Percentiles rank a stretch among this genome's conserved stretches.
phyloP scores from a whole-genome alignment of 2,329 filamentous ascomycete genomes.

The Canariomyces notabilis region DNA sequence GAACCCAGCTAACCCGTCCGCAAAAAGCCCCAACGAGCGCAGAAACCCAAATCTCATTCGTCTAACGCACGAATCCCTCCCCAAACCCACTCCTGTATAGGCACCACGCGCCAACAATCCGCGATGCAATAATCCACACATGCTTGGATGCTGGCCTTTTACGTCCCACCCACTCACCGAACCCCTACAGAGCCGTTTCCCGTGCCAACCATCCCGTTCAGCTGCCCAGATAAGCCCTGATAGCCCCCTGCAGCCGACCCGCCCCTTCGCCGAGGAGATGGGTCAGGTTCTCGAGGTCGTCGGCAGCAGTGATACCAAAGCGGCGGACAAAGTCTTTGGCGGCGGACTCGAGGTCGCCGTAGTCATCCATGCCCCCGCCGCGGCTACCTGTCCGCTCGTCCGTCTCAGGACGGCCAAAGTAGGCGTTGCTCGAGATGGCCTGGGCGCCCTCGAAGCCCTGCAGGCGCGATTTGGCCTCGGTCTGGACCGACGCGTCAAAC shows the following conservation, averaged over 20 bases:
- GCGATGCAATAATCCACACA: not conserved
- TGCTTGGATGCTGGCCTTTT: not conserved
- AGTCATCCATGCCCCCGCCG: conserved; percentile 53
- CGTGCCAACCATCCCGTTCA: conserved; percentile 37
- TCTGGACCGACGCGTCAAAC: conserved; percentile 74
- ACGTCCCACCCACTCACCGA: not conserved
- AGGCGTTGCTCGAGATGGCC: conserved; percentile 91
- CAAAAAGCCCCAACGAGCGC: not conserved
- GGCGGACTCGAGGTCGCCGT: conserved; percentile 85
- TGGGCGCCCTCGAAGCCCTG: conserved; percentile 90
- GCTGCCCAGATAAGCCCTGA: conserved; percentile 59
- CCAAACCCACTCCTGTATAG: not conserved
- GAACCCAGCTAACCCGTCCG: not conserved
- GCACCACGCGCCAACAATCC: too few relatives aligned
- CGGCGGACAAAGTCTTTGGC: conserved; percentile 94
- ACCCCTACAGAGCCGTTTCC: not conserved
- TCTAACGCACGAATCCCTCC: not conserved
- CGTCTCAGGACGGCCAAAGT: conserved; percentile 91
- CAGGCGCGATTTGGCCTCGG: conserved; percentile 81
- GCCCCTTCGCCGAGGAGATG: conserved; percentile 82
- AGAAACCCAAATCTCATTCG: not conserved
- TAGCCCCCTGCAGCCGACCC: conserved; percentile 71
- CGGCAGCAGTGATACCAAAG: conserved; percentile 91
- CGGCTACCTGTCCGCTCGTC: conserved; percentile 49
- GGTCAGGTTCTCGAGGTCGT: conserved; percentile 88